A percentile compares a stretch with the other conserved stretches of the same genome.
Conservation (phyloP, 805 yeast genomes). For the Saturnispora sanitii region DNA sequence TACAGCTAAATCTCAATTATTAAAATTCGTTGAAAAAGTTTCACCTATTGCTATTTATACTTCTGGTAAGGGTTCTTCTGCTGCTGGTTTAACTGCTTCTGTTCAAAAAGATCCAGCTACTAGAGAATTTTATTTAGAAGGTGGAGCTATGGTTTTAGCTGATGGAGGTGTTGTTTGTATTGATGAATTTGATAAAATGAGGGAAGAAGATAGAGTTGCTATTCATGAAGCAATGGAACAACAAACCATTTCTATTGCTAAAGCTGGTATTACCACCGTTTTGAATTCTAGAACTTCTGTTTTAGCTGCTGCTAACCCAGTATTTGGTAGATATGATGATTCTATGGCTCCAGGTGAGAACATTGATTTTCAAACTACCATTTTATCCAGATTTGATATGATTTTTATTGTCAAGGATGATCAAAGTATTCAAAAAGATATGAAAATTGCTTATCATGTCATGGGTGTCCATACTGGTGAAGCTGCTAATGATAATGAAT, state of each 20-base stretch:
- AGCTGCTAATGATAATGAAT: conserved; percentile 27
- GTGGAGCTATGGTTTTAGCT: conserved; percentile 99
- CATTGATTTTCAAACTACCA: conserved; percentile 94
- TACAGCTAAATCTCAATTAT: conserved; percentile 93
- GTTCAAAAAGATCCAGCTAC: conserved; percentile 87
- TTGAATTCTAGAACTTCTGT: conserved; percentile 94
- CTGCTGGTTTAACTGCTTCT: conserved; percentile 98
- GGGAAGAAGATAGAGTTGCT: conserved; percentile 97
- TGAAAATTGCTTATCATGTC: conserved; percentile 87
- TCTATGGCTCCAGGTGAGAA: conserved; percentile 95
- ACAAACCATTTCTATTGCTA: conserved; percentile 96
- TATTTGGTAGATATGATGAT: conserved; percentile 94
- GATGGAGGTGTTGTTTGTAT: conserved; percentile 99
- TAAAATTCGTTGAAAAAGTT: conserved; percentile 90
- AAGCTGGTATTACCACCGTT: conserved; percentile 97
- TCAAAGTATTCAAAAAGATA: conserved; percentile 78
- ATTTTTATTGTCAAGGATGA: conserved; percentile 94
- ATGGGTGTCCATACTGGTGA: conserved; percentile 89
- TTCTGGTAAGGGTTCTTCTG: conserved; percentile 98
- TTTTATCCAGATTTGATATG: conserved; percentile 97
- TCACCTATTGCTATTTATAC: conserved; percentile 94
- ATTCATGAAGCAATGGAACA: conserved; percentile 99
- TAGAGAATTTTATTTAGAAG: conserved; percentile 90
- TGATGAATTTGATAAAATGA: conserved; percentile 98
- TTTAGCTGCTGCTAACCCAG: conserved; percentile 96